Evolutionary conservation across 768 basidiomycete species (phyloP).

Genomic region (Melanogaster broomeanus): DNA sequence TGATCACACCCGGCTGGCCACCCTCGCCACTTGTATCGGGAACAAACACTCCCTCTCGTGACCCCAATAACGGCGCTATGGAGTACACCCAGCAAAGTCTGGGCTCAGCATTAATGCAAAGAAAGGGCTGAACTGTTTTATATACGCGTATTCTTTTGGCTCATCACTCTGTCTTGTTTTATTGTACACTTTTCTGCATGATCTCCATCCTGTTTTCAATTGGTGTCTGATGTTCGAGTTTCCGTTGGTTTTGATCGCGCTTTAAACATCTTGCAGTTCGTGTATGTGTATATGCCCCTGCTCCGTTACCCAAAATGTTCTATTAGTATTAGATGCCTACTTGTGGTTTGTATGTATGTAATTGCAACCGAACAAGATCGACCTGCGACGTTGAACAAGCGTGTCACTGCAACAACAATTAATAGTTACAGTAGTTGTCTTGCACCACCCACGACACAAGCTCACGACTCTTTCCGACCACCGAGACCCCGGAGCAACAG

Average conservation of each 20-base stretch:
- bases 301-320: no score
- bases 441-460: no score
- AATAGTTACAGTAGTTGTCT: no score
- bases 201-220: neutral
- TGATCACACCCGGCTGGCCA: slow-evolving; percentile 75
- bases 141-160: slow-evolving; percentile 1
- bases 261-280: slow-evolving; percentile 9
- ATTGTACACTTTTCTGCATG: no score
- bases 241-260: slow-evolving; percentile 13
- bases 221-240: slow-evolving; percentile 1
- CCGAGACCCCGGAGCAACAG: neutral
- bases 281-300: slow-evolving; percentile 17
- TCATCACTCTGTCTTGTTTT: neutral
- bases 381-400: no score
- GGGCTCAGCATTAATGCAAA: slow-evolving; percentile 22
- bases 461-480: neutral
- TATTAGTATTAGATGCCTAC: no score
- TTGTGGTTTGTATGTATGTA: no score
- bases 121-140: slow-evolving; percentile 20
- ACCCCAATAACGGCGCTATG: slow-evolving; percentile 15
- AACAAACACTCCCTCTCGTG: slow-evolving; percentile 40
- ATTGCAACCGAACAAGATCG: no score
- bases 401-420: no score
- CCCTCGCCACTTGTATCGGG: slow-evolving; percentile 63
- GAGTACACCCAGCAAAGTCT: slow-evolving; percentile 31